These are phyloP conservation scores for Calonectria hawksworthii DNA, from an alignment of 2,329 filamentous ascomycete genomes.

Conservation along the genomic window DNA sequence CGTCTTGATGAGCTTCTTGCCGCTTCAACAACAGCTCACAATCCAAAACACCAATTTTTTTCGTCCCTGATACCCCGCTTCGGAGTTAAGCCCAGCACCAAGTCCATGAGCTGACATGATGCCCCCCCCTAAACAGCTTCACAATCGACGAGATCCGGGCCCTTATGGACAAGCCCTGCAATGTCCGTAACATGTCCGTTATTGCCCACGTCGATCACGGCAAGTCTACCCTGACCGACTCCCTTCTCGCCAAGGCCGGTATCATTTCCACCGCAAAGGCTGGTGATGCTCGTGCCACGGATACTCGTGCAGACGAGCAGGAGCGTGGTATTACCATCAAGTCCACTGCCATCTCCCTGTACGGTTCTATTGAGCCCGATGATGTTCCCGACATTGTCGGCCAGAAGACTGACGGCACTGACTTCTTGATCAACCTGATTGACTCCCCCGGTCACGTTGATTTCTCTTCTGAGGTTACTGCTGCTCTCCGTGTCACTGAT, in stretches of 20 bases:
- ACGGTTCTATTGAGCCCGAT: conserved; percentile 86
- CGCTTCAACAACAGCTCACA: not conserved
- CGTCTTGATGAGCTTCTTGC: not conserved
- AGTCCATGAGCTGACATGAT: conserved; percentile 63
- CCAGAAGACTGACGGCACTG: conserved; percentile 89
- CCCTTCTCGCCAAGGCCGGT: conserved; percentile 98
- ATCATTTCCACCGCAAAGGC: conserved; percentile 99
- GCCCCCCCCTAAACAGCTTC: conserved; percentile 76
- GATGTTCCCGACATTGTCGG: conserved; percentile 95
- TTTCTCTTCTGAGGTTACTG: conserved; percentile 99
- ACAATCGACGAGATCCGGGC: conserved; percentile 93
- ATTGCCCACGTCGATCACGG: conserved; percentile 99
- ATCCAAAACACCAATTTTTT: conserved; percentile 37
- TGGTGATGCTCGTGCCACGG: conserved; percentile 94
- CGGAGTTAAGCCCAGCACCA: conserved; percentile 55
- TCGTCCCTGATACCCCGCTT: conserved; percentile 52
- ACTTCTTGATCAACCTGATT: conserved; percentile 99
- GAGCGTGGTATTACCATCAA: conserved; percentile 99
- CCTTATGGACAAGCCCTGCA: conserved; percentile 84
- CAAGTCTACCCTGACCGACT: conserved; percentile 99
- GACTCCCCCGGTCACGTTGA: conserved; percentile 99
- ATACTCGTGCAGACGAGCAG: conserved; percentile 97
- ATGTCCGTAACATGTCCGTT: conserved; percentile 97
- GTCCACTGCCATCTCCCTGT: conserved; percentile 99
- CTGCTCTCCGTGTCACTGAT: conserved; percentile 99